Evolutionary conservation across 2,329 filamentous ascomycete genomes (phyloP).

Genomic region (Colletotrichum chrysophilum): DNA sequence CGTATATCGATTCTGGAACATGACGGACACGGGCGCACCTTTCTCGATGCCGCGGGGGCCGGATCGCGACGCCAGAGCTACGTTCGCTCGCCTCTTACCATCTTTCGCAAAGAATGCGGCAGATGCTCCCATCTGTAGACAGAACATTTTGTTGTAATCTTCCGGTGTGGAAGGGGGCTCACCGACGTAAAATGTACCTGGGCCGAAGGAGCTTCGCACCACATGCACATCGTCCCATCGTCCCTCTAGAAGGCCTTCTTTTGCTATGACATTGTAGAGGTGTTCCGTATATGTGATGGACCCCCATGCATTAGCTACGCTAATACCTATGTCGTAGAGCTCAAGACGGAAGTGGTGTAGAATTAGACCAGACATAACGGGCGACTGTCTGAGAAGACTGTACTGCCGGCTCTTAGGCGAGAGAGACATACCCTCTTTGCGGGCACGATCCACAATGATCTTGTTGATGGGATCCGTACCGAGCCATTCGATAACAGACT

Average conservation of each 20-base stretch:
- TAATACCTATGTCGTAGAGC: background rate
- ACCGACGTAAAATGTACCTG: background rate
- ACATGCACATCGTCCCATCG: background rate
- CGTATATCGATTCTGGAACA: background rate
- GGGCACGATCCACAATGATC: no score
- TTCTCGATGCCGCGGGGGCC: no score
- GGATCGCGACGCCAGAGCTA: no score
- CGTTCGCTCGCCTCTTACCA: no score
- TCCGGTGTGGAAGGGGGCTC: accelerated
- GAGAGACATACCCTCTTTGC: no score
- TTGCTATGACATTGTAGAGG: background rate
- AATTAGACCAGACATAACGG: background rate
- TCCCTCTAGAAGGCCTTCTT: background rate
- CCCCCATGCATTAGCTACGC: background rate
- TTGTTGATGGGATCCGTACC: background rate
- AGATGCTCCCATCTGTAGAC: background rate
- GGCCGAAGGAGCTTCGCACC: no score
- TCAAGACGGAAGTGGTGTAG: background rate
- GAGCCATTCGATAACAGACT: background rate
- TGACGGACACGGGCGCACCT: background rate
- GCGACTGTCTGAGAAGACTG: background rate
- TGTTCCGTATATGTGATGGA: background rate
- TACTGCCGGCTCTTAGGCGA: no score
- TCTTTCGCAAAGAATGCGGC: background rate
- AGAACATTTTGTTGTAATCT: background rate